These are phyloP conservation scores for Shiraia sp. DNA, from an alignment of 2,329 filamentous ascomycete genomes.

Conservation along the genomic window DNA sequence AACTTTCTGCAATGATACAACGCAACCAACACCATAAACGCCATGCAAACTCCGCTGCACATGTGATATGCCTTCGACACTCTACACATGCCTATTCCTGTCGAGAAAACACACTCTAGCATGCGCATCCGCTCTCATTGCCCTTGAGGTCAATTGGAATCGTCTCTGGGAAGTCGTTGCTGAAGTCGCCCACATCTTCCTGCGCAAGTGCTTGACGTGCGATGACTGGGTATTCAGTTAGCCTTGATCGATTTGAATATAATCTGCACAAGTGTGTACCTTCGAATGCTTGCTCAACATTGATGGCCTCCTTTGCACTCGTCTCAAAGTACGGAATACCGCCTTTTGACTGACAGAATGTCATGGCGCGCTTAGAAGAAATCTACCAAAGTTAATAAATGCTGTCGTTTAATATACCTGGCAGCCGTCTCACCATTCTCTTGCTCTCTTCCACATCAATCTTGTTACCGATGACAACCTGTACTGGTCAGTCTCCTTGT, in stretches of 20 bases:
- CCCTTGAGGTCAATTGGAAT: conserved; percentile 98
- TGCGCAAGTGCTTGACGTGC: conserved; percentile 93
- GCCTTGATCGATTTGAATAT: neutral
- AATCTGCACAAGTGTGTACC: conserved; percentile 44
- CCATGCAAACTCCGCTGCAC: conserved; percentile 28
- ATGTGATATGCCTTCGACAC: conserved; percentile 3
- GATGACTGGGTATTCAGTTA: conserved; percentile 67
- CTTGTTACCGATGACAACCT: conserved; percentile 98
- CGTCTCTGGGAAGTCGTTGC: conserved; percentile 93
- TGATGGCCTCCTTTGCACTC: conserved; percentile 97
- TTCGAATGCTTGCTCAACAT: conserved; percentile 86
- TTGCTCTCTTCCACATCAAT: conserved; percentile 98
- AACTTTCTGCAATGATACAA: conserved; percentile 12
- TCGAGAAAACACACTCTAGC: conserved; percentile 54
- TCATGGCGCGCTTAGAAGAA: conserved; percentile 92
- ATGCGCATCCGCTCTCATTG: conserved; percentile 89
- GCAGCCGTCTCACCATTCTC: conserved; percentile 67
- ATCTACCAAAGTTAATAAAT: conserved; percentile 59
- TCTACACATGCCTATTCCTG: conserved; percentile 8
- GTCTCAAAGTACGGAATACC: conserved; percentile 99
- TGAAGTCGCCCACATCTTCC: conserved; percentile 97
- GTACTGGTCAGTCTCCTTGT: conserved; percentile 16
- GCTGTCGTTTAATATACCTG: neutral
- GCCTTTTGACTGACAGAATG: conserved; percentile 96
- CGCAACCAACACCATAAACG: conserved; percentile 29